phyloP scores from a whole-genome alignment of 345 rosid genomes.

The Eucalyptus curtisii region DNA sequence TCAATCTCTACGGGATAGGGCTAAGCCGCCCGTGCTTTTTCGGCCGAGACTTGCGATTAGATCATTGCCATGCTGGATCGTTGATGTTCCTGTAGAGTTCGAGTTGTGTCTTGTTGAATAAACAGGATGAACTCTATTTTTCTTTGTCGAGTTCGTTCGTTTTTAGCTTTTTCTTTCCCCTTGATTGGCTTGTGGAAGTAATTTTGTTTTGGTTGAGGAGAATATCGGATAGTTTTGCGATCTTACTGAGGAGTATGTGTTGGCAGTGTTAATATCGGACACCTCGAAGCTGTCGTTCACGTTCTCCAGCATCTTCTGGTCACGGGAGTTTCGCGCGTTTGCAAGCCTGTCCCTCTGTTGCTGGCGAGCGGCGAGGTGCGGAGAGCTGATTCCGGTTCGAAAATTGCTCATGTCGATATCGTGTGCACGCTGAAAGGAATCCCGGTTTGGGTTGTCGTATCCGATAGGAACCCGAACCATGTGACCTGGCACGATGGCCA shows the following conservation, averaged over 20 bases:
- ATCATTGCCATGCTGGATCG: not conserved
- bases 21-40: not conserved
- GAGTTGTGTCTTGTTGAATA: not conserved
- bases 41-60: not conserved
- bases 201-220: not conserved
- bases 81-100: not conserved
- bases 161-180: not conserved
- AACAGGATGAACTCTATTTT: not conserved
- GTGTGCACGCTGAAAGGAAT: slow-evolving; percentile 47
- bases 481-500: slow-evolving; percentile 34
- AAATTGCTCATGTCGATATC: slow-evolving; percentile 51
- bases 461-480: slow-evolving; percentile 72
- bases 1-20: not conserved
- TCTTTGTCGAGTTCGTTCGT: not conserved
- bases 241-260: not conserved
- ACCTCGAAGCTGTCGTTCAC: slow-evolving; percentile 59
- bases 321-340: slow-evolving; percentile 71
- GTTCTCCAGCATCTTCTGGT: slow-evolving; percentile 47
- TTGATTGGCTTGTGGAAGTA: not conserved
- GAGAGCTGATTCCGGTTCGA: not conserved
- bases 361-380: not conserved
- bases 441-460: slow-evolving; percentile 80
- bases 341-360: slow-evolving; percentile 42
- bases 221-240: not conserved
- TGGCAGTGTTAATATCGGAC: slow-evolving; percentile 66